Percentiles rank a stretch among this genome's conserved stretches.
These are phyloP conservation scores for Bifiguratus adelaidae DNA, from an alignment of 192 early-diverging fungal species.

Conservation along the genomic window DNA sequence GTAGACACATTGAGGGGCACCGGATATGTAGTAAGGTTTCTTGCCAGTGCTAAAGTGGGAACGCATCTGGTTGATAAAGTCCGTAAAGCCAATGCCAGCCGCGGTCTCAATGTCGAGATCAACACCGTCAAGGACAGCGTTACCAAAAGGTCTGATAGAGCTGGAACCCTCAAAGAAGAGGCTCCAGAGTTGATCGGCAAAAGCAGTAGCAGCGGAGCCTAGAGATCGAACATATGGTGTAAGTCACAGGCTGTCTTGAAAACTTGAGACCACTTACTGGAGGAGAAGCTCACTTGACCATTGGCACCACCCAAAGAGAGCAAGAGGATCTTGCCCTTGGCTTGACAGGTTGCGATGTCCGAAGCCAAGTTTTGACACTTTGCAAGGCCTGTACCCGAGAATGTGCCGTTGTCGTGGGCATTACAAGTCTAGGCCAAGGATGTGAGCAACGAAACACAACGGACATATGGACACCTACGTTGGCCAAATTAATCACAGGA, in stretches of 20 bases:
- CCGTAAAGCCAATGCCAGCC: conserved; percentile 37
- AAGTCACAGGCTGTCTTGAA: too few species aligned
- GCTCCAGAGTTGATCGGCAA: conserved; percentile 48
- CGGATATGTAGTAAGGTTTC: conserved; percentile 45
- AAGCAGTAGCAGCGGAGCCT: conserved; percentile 21
- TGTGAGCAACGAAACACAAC: neutral
- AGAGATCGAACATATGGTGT: neutral
- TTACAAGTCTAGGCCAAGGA: conserved; percentile 16
- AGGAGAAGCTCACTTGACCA: conserved; percentile 42
- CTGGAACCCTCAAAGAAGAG: conserved; percentile 48
- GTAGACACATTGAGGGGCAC: conserved; percentile 52
- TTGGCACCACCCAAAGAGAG: conserved; percentile 58
- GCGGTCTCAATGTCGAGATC: conserved; percentile 56
- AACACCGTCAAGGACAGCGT: conserved; percentile 48
- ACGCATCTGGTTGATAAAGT: conserved; percentile 35
- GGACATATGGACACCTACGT: conserved; percentile 6
- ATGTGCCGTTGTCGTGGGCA: conserved; percentile 30
- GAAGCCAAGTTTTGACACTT: conserved; percentile 41
- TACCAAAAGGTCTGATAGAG: conserved; percentile 41
- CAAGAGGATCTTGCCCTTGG: conserved; percentile 43
- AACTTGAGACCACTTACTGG: too few species aligned
- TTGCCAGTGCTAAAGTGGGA: conserved; percentile 25
- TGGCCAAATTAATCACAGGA: conserved; percentile 46
- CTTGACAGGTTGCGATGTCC: conserved; percentile 59
- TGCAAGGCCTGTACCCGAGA: conserved; percentile 35